Conservation (phyloP, 169 alveolate genomes). For the Cystoisospora suis region DNA sequence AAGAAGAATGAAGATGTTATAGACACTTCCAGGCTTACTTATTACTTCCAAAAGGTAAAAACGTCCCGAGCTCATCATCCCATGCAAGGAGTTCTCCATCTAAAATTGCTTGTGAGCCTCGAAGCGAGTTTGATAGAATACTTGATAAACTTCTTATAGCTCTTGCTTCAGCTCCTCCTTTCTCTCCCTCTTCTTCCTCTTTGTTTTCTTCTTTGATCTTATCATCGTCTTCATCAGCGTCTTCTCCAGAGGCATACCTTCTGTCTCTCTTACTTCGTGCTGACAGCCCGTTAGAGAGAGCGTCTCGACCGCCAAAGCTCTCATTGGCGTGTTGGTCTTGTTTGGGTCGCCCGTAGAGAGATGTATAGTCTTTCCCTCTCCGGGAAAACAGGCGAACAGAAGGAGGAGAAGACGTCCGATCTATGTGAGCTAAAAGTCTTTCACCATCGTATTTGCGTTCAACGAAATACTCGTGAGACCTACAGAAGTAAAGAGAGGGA, state of each 20-base stretch:
- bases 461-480: neutral
- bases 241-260: neutral
- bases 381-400: constrained; percentile 24
- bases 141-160: neutral
- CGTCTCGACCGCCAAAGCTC: constrained; percentile 4
- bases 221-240: neutral
- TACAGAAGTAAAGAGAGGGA: no score
- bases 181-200: neutral
- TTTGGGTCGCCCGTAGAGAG: neutral
- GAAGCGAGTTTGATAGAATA: neutral
- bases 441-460: constrained; percentile 49
- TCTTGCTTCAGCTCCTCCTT: neutral
- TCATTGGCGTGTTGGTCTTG: no score
- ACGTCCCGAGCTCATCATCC: constrained; percentile 20
- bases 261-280: neutral
- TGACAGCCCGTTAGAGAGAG: neutral
- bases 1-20: neutral
- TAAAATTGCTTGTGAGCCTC: constrained; percentile 22
- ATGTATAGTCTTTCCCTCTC: neutral
- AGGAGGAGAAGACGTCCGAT: neutral
- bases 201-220: neutral
- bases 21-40: neutral
- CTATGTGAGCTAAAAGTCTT: constrained; percentile 13
- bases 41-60: constrained; percentile 37
- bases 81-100: constrained; percentile 48